Conservation (phyloP, 805 yeast species). For the Zygosaccharomyces bailii region DNA sequence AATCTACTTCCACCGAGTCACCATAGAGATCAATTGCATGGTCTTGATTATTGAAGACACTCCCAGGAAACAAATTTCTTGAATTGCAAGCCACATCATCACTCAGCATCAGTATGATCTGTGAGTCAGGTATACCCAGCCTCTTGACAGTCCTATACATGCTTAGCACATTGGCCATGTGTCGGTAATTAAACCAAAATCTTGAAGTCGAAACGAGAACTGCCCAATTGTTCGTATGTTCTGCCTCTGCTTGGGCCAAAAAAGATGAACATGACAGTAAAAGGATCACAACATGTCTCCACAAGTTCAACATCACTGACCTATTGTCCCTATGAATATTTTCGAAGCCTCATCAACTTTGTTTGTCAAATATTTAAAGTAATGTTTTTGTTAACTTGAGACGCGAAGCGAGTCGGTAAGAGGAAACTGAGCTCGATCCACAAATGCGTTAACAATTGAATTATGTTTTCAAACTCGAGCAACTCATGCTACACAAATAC, state of each 20-base stretch:
- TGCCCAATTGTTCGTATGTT: conserved; percentile 69
- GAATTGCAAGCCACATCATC: conserved; percentile 98
- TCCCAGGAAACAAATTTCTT: conserved; percentile 91
- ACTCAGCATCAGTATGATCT: conserved; percentile 90
- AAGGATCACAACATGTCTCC: conserved; percentile 4
- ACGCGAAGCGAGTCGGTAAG: neutral
- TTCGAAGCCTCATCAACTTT: too few relatives aligned
- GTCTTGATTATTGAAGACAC: conserved; percentile 90
- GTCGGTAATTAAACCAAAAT: conserved; percentile 98
- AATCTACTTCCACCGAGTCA: conserved; percentile 92
- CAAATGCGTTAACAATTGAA: neutral
- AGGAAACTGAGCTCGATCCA: neutral
- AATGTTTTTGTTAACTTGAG: neutral
- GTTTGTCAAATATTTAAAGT: too few relatives aligned
- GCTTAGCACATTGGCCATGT: conserved; percentile 93
- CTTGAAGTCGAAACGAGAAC: conserved; percentile 93
- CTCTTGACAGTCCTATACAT: conserved; percentile 95
- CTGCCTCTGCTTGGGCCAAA: conserved; percentile 5
- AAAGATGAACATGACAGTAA: conserved; percentile 6
- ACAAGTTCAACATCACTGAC: conserved; percentile 7
- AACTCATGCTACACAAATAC: neutral
- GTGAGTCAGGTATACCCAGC: conserved; percentile 96
- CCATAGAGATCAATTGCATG: conserved; percentile 92
- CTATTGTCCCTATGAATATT: neutral
- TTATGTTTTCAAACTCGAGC: neutral